Conservation (phyloP, 768 basidiomycete genomes). For the Russula earlei region DNA sequence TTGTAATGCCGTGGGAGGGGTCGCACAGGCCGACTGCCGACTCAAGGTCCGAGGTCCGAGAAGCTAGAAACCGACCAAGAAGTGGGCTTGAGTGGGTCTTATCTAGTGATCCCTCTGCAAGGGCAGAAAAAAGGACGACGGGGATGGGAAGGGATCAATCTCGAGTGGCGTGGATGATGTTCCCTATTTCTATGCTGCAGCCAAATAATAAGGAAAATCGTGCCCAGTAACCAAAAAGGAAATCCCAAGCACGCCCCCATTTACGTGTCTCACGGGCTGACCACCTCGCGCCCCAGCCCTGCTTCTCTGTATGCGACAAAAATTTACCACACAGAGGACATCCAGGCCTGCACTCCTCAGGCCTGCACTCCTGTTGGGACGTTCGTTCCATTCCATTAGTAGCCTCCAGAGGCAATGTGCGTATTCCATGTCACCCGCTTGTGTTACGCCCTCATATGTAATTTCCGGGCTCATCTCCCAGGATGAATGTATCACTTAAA, state of each 20-base stretch:
- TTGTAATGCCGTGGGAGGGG: not conserved
- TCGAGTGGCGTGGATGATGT: not conserved
- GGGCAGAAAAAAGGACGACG: not conserved
- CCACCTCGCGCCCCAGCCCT: too few species aligned
- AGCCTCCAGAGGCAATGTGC: too few species aligned
- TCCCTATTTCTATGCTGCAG: not conserved
- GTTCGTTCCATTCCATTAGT: not conserved
- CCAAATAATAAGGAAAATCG: not conserved
- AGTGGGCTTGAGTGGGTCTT: not conserved
- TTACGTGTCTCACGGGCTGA: too few species aligned
- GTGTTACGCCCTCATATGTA: not conserved
- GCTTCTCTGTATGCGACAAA: not conserved
- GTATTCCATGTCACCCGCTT: not conserved
- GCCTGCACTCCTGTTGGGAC: not conserved
- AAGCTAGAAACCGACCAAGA: not conserved
- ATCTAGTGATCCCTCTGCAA: not conserved
- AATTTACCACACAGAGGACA: not conserved
- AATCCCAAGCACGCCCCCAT: not conserved
- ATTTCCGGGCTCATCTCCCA: constrained; percentile 9
- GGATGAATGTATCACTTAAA: not conserved
- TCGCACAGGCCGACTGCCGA: not conserved
- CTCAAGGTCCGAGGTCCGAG: not conserved
- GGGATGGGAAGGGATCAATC: not conserved
- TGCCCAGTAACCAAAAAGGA: not conserved
- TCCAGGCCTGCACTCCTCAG: not conserved